Conservation (phyloP, 2,329 filamentous ascomycete species). For the Phyllosticta citriasiana region DNA sequence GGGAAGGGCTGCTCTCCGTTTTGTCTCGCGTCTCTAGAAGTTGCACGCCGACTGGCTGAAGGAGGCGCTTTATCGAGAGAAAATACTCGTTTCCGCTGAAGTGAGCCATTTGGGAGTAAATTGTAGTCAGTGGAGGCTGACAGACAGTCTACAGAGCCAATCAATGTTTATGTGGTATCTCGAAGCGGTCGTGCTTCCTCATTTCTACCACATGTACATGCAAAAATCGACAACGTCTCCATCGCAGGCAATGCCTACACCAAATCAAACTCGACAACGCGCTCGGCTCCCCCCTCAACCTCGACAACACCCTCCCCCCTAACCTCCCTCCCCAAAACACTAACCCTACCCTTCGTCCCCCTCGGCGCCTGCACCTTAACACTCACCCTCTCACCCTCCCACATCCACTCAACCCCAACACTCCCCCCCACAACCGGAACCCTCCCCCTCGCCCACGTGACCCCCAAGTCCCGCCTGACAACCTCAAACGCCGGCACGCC, state of each 20-base stretch:
- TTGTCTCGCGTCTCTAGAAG: too few relatives aligned
- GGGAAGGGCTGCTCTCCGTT: too few relatives aligned
- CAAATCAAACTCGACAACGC: background rate
- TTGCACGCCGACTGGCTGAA: too few relatives aligned
- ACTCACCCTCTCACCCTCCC: background rate
- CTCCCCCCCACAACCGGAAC: background rate
- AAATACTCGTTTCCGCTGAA: too few relatives aligned
- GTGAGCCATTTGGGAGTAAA: too few relatives aligned
- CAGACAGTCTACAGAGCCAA: too few relatives aligned
- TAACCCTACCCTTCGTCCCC: background rate
- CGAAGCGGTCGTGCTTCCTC: too few relatives aligned
- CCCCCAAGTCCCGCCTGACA: background rate
- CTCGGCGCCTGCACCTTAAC: background rate
- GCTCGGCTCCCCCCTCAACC: background rate
- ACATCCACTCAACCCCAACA: background rate
- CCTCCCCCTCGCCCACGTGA: conserved; percentile 1
- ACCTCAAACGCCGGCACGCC: background rate
- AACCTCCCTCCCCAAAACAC: background rate
- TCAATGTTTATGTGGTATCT: too few relatives aligned
- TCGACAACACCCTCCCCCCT: background rate
- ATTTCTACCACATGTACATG: too few relatives aligned
- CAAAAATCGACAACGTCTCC: too few relatives aligned
- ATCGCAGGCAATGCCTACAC: background rate
- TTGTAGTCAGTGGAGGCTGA: too few relatives aligned
- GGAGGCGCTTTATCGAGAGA: too few relatives aligned